Evolutionary conservation across 208 protist genomes (phyloP).

Genomic region (Crithidia thermophila): DNA sequence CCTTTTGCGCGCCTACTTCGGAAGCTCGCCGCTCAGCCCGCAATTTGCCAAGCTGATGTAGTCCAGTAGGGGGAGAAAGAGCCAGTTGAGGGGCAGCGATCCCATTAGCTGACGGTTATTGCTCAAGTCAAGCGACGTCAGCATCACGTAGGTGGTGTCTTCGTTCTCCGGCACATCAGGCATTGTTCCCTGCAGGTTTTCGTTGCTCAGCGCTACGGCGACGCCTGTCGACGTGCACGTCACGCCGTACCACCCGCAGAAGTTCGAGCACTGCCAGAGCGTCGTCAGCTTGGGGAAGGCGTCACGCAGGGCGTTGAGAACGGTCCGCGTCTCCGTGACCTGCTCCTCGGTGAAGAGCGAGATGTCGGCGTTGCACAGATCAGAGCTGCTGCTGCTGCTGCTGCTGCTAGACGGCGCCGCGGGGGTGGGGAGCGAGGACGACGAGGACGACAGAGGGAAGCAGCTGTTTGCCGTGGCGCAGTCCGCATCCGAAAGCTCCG

Average conservation of each 20-base stretch:
- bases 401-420: background rate
- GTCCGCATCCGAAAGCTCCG: background rate
- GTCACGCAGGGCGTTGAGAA: background rate
- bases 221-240: background rate
- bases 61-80: slow-evolving; percentile 8
- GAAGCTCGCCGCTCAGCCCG: too few relatives aligned
- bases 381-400: slow-evolving; percentile 5
- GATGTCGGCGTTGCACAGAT: background rate
- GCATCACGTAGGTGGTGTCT: background rate
- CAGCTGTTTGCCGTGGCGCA: slow-evolving; percentile 6
- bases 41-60: too few relatives aligned
- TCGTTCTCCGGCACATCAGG: background rate
- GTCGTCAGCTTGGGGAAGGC: background rate
- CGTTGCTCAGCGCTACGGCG: background rate
- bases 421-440: background rate
- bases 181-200: background rate
- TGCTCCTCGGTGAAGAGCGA: background rate
- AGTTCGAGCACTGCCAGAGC: background rate
- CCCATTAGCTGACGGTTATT: slow-evolving; percentile 1
- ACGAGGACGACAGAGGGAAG: background rate
- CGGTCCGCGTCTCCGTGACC: background rate
- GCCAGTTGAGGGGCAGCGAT: background rate
- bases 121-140: background rate
- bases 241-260: background rate
- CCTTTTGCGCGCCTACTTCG: too few relatives aligned